Conservation (phyloP, 2,329 filamentous ascomycete species). For the Fusarium miscanthi region DNA sequence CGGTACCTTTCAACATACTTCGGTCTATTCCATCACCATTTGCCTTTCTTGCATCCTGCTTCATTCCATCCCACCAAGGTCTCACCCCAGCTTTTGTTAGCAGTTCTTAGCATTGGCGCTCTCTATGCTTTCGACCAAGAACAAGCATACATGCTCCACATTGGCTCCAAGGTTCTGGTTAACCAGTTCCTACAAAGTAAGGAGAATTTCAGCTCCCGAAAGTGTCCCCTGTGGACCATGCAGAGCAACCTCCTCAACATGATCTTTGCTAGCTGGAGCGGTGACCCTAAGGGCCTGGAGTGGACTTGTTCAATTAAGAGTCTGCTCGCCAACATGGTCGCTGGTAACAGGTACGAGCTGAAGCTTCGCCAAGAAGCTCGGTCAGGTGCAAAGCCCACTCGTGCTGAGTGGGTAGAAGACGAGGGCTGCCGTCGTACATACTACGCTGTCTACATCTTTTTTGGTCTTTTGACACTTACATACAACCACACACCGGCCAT, state of each 20-base stretch:
- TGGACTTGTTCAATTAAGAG: slow-evolving; percentile 99
- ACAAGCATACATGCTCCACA: slow-evolving; percentile 95
- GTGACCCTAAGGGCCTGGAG: slow-evolving; percentile 95
- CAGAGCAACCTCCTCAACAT: slow-evolving; percentile 97
- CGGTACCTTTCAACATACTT: slow-evolving; percentile 96
- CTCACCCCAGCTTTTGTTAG: slow-evolving; percentile 85
- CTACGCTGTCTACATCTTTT: slow-evolving; percentile 99
- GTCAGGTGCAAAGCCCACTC: slow-evolving; percentile 77
- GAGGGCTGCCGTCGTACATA: slow-evolving; percentile 97
- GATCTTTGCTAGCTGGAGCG: slow-evolving; percentile 99
- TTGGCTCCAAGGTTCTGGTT: slow-evolving; percentile 95
- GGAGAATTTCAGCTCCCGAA: slow-evolving; percentile 97
- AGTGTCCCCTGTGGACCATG: slow-evolving; percentile 98
- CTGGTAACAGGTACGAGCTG: slow-evolving; percentile 94
- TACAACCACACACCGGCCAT: slow-evolving; percentile 99
- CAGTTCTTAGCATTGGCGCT: slow-evolving; percentile 93
- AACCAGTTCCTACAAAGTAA: slow-evolving; percentile 98
- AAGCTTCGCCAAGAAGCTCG: slow-evolving; percentile 93
- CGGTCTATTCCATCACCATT: slow-evolving; percentile 93
- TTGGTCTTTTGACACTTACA: slow-evolving; percentile 91
- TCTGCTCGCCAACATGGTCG: slow-evolving; percentile 97
- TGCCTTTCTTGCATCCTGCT: slow-evolving; percentile 93
- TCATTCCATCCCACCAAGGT: slow-evolving; percentile 86
- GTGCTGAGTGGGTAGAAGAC: slow-evolving; percentile 94
- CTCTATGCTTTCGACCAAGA: slow-evolving; percentile 98